A percentile compares a stretch with the other conserved stretches of the same genome.
Conservation (phyloP, 148 eudicot genomes). For the Oxyria digyna region DNA sequence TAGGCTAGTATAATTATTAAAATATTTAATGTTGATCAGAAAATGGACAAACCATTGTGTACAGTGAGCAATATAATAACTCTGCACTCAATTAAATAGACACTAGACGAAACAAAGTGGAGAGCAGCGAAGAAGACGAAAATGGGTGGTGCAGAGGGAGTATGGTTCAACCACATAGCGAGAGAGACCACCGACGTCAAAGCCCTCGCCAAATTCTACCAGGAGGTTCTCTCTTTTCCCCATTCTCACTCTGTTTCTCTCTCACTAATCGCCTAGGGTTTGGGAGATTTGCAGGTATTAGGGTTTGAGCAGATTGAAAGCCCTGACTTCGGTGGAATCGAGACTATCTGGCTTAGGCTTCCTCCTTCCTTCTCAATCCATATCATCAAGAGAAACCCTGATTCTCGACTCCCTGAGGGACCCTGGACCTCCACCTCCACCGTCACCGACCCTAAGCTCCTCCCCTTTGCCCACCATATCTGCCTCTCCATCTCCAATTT, state of each 20-base stretch:
- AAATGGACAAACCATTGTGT: no score
- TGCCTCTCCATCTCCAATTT: slow-evolving; percentile 59
- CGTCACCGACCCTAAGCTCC: slow-evolving; percentile 39
- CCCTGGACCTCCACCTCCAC: slow-evolving; percentile 53
- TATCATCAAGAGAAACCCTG: slow-evolving; percentile 69
- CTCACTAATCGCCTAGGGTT: not conserved
- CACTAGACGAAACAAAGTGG: no score
- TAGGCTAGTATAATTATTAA: no score
- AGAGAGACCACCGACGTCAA: slow-evolving; percentile 66
- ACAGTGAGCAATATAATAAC: no score
- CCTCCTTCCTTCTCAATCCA: slow-evolving; percentile 53
- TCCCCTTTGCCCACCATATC: slow-evolving; percentile 69
- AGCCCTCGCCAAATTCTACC: slow-evolving; percentile 68
- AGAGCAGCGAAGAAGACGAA: no score
- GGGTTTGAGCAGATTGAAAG: slow-evolving; percentile 79
- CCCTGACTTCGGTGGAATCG: slow-evolving; percentile 50
- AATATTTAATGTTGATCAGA: no score
- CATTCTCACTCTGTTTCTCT: not conserved
- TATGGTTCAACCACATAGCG: slow-evolving; percentile 60
- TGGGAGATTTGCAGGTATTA: slow-evolving; percentile 29
- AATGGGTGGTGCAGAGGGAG: slow-evolving; percentile 41
- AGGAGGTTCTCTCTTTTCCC: slow-evolving; percentile 31
- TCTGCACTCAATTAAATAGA: no score
- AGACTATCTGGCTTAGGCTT: slow-evolving; percentile 65
- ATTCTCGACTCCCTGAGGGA: slow-evolving; percentile 56